phyloP scores from a whole-genome alignment of 2,329 filamentous ascomycete species.

The Penicillium decumbens region DNA sequence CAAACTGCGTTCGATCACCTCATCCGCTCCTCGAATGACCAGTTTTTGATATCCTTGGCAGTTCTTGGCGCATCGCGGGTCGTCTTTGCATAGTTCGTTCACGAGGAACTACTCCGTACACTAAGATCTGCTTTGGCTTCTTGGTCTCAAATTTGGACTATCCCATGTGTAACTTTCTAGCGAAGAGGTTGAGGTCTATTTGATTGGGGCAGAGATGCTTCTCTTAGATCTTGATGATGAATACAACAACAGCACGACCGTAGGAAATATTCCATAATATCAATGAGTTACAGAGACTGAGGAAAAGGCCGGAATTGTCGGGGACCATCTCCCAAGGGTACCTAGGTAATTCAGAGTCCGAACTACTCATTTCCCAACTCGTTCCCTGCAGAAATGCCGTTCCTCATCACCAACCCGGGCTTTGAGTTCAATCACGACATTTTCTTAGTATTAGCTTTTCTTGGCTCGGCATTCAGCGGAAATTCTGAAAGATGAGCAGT shows the following conservation, averaged over 20 bases:
- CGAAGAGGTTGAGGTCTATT: background rate
- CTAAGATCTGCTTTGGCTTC: slow-evolving; percentile 11
- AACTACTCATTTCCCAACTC: slow-evolving; percentile 5
- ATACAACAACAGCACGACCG: background rate
- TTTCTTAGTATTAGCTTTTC: background rate
- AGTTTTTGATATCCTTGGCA: slow-evolving; percentile 6
- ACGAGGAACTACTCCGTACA: background rate
- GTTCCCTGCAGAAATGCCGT: slow-evolving; percentile 3
- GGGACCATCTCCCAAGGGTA: background rate
- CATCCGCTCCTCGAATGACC: slow-evolving; percentile 8
- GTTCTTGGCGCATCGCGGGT: slow-evolving; percentile 11
- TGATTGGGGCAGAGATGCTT: background rate
- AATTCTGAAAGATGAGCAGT: background rate
- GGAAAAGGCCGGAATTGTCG: too few species aligned
- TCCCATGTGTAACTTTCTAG: background rate
- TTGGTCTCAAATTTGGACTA: background rate
- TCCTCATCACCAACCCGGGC: background rate
- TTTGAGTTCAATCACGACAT: slow-evolving; percentile 14
- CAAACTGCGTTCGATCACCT: slow-evolving; percentile 13
- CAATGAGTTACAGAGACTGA: too few species aligned
- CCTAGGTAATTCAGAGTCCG: background rate
- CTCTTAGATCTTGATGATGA: background rate
- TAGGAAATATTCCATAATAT: background rate
- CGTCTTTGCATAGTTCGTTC: slow-evolving; percentile 2
- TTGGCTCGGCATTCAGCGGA: background rate